These are phyloP conservation scores for Phytophthora foliorum DNA, from an alignment of 352 stramenopile species.

Conservation along the genomic window DNA sequence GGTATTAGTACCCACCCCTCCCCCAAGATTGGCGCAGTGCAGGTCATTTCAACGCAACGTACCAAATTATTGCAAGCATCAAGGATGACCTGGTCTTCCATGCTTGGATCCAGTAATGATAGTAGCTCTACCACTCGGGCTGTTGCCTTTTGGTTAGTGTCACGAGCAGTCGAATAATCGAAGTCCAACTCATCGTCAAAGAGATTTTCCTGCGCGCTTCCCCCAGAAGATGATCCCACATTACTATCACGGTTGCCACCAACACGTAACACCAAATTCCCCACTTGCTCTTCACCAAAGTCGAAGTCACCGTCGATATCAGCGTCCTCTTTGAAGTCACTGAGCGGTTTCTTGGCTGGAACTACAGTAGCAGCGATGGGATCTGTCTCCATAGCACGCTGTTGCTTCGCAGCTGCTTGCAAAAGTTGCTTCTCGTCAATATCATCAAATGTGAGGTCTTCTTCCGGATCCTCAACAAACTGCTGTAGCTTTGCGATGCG, in stretches of 20 bases:
- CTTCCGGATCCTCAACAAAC: slow-evolving; percentile 80
- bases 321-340: slow-evolving; percentile 40
- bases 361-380: slow-evolving; percentile 23
- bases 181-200: slow-evolving; percentile 90
- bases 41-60: slow-evolving; percentile 3
- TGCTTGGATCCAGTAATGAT: slow-evolving; percentile 82
- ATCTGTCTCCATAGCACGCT: slow-evolving; percentile 25
- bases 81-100: slow-evolving; percentile 88
- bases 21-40: no score
- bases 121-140: slow-evolving; percentile 80
- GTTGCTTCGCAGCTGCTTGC: slow-evolving; percentile 52
- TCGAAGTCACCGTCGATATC: slow-evolving; percentile 34
- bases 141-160: slow-evolving; percentile 84
- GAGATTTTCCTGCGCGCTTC: slow-evolving; percentile 61
- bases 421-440: slow-evolving; percentile 76
- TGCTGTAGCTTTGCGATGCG: slow-evolving; percentile 74
- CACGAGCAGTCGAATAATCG: slow-evolving; percentile 75
- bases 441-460: slow-evolving; percentile 72
- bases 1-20: neutral
- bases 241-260: slow-evolving; percentile 28
- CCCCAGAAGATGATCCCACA: slow-evolving; percentile 33
- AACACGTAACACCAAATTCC: slow-evolving; percentile 33
- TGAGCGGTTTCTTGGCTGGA: slow-evolving; percentile 25
- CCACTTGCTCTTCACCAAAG: slow-evolving; percentile 30
- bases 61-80: slow-evolving; percentile 83